Conservation (phyloP, 129 eudicot species). For the Dittrichia graveolens region DNA sequence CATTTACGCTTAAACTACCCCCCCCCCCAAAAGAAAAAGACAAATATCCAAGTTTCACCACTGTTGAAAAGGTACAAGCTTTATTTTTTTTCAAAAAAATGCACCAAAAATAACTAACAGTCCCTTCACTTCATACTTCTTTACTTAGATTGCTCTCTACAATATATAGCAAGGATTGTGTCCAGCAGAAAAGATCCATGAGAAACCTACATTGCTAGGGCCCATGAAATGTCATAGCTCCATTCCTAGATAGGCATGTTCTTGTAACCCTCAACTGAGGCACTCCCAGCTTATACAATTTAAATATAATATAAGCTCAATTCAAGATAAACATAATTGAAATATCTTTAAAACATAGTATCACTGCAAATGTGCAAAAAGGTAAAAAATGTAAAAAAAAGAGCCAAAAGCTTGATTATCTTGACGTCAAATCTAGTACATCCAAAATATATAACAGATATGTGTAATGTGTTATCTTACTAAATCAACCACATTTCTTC, state of each 20-base stretch:
- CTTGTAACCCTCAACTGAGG: background rate
- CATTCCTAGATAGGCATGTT: background rate
- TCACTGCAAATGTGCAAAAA: conserved; percentile 16
- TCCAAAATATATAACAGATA: background rate
- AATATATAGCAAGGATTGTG: background rate
- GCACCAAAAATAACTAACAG: background rate
- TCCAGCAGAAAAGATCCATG: background rate
- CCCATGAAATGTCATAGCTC: background rate
- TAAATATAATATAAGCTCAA: conserved; percentile 5
- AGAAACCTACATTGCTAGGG: background rate
- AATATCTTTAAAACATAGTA: conserved; percentile 1
- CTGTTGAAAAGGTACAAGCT: background rate
- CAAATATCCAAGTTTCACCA: too few relatives aligned
- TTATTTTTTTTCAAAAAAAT: background rate
- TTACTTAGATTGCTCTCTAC: conserved; percentile 19
- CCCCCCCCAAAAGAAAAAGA: too few relatives aligned
- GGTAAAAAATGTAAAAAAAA: background rate
- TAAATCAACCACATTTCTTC: conserved; percentile 12
- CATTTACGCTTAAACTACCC: too few relatives aligned
- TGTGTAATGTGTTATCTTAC: background rate
- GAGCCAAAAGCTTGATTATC: conserved; percentile 19
- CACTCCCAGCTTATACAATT: background rate
- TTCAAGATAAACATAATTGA: conserved; percentile 5
- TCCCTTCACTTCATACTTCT: background rate
- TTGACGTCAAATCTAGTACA: conserved; percentile 17